Evolutionary conservation across 495 filamentous ascomycete species (phyloP), one percentile per base, ranked within the genome.

Genomic region (Penicillium daleae): DNA sequence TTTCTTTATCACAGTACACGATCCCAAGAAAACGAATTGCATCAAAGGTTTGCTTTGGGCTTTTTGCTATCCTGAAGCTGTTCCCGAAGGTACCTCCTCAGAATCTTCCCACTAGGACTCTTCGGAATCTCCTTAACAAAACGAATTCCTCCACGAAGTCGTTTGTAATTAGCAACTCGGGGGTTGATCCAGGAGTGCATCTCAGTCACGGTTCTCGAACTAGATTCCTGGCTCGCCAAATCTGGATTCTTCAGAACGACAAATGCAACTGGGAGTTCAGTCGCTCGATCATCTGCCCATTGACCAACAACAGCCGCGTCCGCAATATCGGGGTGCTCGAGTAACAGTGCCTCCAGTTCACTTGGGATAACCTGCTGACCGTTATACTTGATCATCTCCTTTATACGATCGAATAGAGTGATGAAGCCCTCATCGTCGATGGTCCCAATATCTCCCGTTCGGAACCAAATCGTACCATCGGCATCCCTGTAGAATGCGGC

Each of bases 381-480:
- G 15, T 44, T 44, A 21, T 44, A 44, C 19, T 44, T 44, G 40
- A 44, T 44, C 40, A 44, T 44, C 40, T 44, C 40, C 40, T 44
- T 44, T 5, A 44, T 44, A 8, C 40, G 40, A 44, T 44, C 40
- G 19, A 6, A 22, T n/a, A 44, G 21, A 10, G 40, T 44, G 1
- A 44, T 21, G 19, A 44, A 44, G 3, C 40, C 40, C 19, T 44
- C 40, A 1, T 44, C 19, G 10, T 44, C 40, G 10, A 44, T 44
- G 9, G 19, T 44, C 40, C 40, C 40, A 12, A 44, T 44, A 44
- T 44, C 40, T 12, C 40, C 40, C 19, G 40, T 44, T 3, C 40
- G 40, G 40, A 44, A 44, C 40, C 40, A 44, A 7, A 0, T 21
- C 4, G 40, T 44, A 9, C 40, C 40, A 44, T 44, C 40, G 10